Base-by-base conservation (phyloP, 179 eudicot species). In the Beta lomatogona region DNA sequence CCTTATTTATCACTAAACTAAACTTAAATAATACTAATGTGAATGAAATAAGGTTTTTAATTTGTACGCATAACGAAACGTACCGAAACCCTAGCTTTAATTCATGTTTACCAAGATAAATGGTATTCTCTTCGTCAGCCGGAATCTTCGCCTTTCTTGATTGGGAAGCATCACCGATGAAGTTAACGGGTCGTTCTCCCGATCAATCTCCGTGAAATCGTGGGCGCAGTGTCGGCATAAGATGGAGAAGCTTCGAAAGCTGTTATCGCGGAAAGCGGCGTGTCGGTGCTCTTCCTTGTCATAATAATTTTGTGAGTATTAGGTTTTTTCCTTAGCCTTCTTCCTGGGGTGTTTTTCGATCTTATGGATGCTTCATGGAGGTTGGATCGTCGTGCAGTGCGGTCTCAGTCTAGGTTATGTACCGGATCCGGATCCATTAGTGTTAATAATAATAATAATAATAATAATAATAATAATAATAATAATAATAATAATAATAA, bases 211-310 rank as follows among this genome's bases (percentile, higher is more conserved):
- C 90, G 0, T 92, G 9, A 94, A 94, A 81, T 86, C 97, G 75
- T 91, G 97, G 72, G 96, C 98, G 3, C 98, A 94, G 92, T 93
- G 98, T 87, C 95, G 97, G 18, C 98, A 94, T 81, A 94, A 94
- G 87, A 94, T 94, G 94, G 98, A 94, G 90, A 94, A 94, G 89
- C 98, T 94, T 53, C 89, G 98, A 9, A 95, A 94, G 80, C 88
- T n/a, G 96, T 19, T 93, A 93, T 79, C 93, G 97, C 0, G 98
- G 91, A 84, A 94, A 93, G 80, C 95, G 91, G 74, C 88, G 94
- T 0, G 82, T 89, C 1, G 67, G 78, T 59, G 73, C 90, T 28
- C 79, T 82, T n/a, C 91, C 92, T 3, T 25, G 3, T 9, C 61
- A 58, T 67, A 50, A 44, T 31, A 75, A 31, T 61, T 12, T 22